Base-by-base conservation (phyloP, 192 early-diverging fungal species). In the Martensiomyces pterosporus region DNA sequence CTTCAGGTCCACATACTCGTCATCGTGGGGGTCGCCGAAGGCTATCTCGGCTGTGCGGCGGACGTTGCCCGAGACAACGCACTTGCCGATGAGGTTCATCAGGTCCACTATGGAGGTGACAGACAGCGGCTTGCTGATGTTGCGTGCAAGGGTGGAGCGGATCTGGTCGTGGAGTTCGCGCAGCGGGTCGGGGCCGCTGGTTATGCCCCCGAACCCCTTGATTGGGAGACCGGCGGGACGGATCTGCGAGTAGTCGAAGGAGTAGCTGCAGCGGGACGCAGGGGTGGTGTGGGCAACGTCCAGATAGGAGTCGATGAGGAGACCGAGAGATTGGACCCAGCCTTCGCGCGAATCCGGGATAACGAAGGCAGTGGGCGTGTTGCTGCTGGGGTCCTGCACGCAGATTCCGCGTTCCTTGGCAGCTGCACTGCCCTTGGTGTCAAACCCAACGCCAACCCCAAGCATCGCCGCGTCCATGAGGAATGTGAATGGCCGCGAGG, bases 371-470 rank as follows among this genome's bases (percentile, higher is more conserved):
- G 24, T 8, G 3, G 33, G 8, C 14, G 29, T 23, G 24, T 16
- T 18, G 3, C n/a, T 10, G 10, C 35, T 32, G 8, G 52, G 47
- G 0, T 5, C 18, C 1, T 7, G 2, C 0, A 74, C 49, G 2
- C 32, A 5, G 22, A 22, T 25, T 0, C 19, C 24, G 3, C 51
- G 64, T 17, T 32, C 13, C 19, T 12, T 18, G 1, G 47, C 55
- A 2, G 43, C 27, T 8, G 43, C 24, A 9, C 69, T 49, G n/a
- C 75, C 75, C 47, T 57, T 57, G 27, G 70, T 74, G 45, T 77
- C 75, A 32, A 77, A 77, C 3, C 75, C 75, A 5, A 77, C 75
- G n/a, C 75, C 75, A n/a, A 77, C 66, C 2, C 72, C 75, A 10
- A 77, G 55, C 75, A 77, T 77, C 1, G 60, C 39, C 0, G 75